These are phyloP conservation scores for Conoideocrella luteorostrata DNA, from an alignment of 2,329 filamentous ascomycete genomes.

Conservation along the genomic window DNA sequence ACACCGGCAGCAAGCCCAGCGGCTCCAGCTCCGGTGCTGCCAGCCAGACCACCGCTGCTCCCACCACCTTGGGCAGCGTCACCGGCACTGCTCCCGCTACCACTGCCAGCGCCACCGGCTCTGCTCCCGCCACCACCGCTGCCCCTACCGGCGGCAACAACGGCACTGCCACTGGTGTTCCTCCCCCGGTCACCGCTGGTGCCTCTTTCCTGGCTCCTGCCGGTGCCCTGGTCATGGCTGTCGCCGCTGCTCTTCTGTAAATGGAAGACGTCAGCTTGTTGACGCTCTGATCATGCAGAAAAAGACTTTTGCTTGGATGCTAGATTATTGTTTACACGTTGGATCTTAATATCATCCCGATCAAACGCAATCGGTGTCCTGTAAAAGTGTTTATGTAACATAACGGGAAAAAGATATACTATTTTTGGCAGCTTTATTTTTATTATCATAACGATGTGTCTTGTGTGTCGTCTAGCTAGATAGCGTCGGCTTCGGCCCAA, in stretches of 20 bases:
- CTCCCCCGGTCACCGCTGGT: constrained; percentile 12
- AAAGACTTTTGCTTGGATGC: not conserved
- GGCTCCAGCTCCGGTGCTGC: not conserved
- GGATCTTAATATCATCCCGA: not conserved
- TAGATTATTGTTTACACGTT: not conserved
- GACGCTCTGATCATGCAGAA: not conserved
- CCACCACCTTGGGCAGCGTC: constrained; percentile 1
- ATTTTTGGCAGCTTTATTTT: not conserved
- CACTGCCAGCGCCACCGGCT: not conserved
- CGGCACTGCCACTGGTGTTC: not conserved
- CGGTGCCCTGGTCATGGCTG: constrained; percentile 12
- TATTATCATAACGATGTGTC: not conserved
- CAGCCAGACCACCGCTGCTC: not conserved
- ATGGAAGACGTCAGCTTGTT: not conserved
- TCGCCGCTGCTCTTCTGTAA: constrained; percentile 10
- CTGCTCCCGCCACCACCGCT: constrained; percentile 3
- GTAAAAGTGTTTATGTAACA: constrained; percentile 2
- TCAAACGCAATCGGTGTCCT: not conserved
- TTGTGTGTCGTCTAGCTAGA: constrained; percentile 3
- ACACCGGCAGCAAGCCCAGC: constrained; percentile 13
- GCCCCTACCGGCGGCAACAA: constrained; percentile 7
- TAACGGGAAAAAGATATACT: not conserved
- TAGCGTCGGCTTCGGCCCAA: not conserved
- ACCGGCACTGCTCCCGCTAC: constrained; percentile 5
- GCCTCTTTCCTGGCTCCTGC: constrained; percentile 13